Base-by-base conservation (phyloP, 2,329 filamentous ascomycete species). In the Pestalotiopsis fici region DNA sequence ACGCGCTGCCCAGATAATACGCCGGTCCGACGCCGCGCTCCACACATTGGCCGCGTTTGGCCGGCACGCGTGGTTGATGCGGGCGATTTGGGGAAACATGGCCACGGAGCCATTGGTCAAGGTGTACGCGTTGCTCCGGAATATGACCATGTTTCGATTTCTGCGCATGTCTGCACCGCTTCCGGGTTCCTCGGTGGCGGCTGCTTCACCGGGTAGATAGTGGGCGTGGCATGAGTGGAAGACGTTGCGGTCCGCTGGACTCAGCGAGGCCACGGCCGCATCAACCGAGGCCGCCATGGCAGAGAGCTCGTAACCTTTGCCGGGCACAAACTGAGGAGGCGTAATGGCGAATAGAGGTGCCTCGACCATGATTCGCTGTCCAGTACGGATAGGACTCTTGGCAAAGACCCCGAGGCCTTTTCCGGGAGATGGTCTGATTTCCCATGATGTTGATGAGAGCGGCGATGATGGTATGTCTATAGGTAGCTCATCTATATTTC, bases 371-470 rank as follows among this genome's bases (percentile, higher is more conserved):
- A 83, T 80, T 13, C 78, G 77, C 1, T 78, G 79, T 4, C 81
- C 81, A 18, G 72, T 73, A 28, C 71, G 57, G 64, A 83, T 77
- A 18, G 66, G 5, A 21, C 69, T 67, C 6, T 72, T 67, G 2
- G 81, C 81, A 65, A 83, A 76, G 65, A 80, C 77, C 37, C 81
- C 82, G 37, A 79, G 77, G 12, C 81, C 82, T 71, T 81, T 83
- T n/a, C 74, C 73, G 0, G 77, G 71, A 4, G 78, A 72, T 4
- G 70, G 69, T 27, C 71, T 73, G 63, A 81, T 67, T 25, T 76
- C 74, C 25, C 65, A 66, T 37, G 59, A 47, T 39, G 57, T 6
- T 21, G n/a, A 15, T 27, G 54, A 56, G 54, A 23, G 54, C n/a
- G 21, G 6, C 11, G 3, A 35, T 2, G 3, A 6, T 1, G 3